These are phyloP conservation scores for Lasiodiplodia citricola DNA, from an alignment of 2,329 filamentous ascomycete species.

Conservation along the genomic window DNA sequence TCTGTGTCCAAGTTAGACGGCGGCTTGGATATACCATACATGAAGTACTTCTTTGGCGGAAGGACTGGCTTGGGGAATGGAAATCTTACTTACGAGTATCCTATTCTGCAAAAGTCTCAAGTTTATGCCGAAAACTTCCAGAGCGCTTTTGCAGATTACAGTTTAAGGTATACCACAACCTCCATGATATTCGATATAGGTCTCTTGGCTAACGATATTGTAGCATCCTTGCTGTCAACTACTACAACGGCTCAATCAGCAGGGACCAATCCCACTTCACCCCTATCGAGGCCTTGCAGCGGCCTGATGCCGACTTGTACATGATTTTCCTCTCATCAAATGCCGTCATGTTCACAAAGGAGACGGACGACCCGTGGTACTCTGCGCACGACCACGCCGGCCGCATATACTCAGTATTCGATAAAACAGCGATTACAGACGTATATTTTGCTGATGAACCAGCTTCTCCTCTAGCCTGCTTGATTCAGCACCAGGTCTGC, in stretches of 20 bases:
- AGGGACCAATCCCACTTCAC: background rate
- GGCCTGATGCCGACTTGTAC: conserved; percentile 38
- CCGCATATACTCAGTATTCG: too few species aligned
- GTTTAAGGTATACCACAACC: background rate
- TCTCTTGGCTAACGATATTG: too few species aligned
- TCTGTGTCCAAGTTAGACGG: background rate
- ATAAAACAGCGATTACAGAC: background rate
- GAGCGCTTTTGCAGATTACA: background rate
- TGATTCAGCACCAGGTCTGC: conserved; percentile 25
- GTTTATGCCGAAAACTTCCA: background rate
- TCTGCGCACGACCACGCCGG: background rate
- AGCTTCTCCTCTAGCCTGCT: conserved; percentile 27
- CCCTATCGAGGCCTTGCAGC: conserved; percentile 37
- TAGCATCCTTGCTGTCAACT: background rate
- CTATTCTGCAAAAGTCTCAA: background rate
- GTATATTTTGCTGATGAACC: conserved; percentile 16
- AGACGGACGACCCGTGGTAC: conserved; percentile 41
- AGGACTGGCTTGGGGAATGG: background rate
- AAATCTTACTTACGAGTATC: background rate
- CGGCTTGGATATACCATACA: background rate
- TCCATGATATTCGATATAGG: background rate
- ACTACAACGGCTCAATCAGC: background rate
- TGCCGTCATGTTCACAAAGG: conserved; percentile 33
- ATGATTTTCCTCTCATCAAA: conserved; percentile 40
- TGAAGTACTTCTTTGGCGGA: background rate